A percentile compares a stretch with the other conserved stretches of the same genome.
Evolutionary conservation across 352 stramenopile genomes (phyloP).

Genomic region (Phytophthora pistaciae): DNA sequence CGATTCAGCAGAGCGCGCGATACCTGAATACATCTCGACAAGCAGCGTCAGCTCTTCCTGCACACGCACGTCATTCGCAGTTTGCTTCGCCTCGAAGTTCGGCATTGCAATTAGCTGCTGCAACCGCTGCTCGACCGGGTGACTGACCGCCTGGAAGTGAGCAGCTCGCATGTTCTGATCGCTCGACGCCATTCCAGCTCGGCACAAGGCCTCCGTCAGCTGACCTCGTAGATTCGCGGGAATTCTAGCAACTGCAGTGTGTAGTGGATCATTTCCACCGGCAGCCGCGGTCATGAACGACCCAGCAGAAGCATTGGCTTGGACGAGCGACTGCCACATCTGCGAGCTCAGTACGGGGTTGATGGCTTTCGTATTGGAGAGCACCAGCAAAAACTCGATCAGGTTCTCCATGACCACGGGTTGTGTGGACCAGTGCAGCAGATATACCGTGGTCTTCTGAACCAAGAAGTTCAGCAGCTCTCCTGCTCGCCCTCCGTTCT

Average conservation of each 20-base stretch:
- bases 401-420: conserved; percentile 87
- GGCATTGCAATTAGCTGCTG: conserved; percentile 65
- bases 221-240: conserved; percentile 66
- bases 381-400: conserved; percentile 77
- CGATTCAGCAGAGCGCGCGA: conserved; percentile 75
- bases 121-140: conserved; percentile 57
- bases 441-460: conserved; percentile 70
- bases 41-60: conserved; percentile 84
- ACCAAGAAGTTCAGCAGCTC: conserved; percentile 82
- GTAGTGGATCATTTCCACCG: conserved; percentile 38
- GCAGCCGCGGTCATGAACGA: conserved; percentile 51
- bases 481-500: conserved; percentile 54
- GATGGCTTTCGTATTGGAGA: conserved; percentile 76
- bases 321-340: conserved; percentile 80
- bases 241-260: conserved; percentile 63
- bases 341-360: conserved; percentile 55
- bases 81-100: conserved; percentile 69
- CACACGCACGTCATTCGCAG: conserved; percentile 66
- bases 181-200: conserved; percentile 70
- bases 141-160: conserved; percentile 69
- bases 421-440: conserved; percentile 86
- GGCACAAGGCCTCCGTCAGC: conserved; percentile 76
- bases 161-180: conserved; percentile 47
- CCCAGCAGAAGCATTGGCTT: conserved; percentile 71
- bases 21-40: conserved; percentile 80